These are phyloP conservation scores for Aphanomyces invadans DNA, from an alignment of 352 stramenopile genomes.

Conservation along the genomic window DNA sequence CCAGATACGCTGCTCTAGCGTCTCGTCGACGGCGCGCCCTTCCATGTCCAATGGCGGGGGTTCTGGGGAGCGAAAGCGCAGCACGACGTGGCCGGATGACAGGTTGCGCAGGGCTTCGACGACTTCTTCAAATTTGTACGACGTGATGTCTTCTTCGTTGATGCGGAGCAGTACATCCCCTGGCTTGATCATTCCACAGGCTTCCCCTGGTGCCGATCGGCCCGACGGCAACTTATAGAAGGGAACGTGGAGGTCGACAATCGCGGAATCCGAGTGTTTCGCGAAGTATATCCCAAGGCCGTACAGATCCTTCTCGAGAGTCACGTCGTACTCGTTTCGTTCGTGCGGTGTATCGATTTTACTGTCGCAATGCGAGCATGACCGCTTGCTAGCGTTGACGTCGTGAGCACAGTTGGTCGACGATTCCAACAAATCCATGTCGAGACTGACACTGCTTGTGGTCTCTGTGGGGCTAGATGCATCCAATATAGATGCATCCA, in stretches of 20 bases:
- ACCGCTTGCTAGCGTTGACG: not conserved
- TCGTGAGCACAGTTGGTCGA: not conserved
- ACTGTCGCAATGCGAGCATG: too few relatives aligned
- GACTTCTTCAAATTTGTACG: slow-evolving; percentile 36
- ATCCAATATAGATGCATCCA: not conserved
- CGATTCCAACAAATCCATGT: slow-evolving; percentile 8
- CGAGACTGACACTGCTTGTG: not conserved
- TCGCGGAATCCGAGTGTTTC: slow-evolving; percentile 28
- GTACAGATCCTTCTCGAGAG: slow-evolving; percentile 46
- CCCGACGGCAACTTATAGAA: slow-evolving; percentile 63
- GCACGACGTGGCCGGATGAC: slow-evolving; percentile 30
- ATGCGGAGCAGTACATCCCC: slow-evolving; percentile 46
- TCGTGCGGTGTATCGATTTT: too few relatives aligned
- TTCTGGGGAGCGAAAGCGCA: slow-evolving; percentile 26
- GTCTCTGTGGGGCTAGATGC: not conserved
- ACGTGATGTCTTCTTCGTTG: slow-evolving; percentile 33
- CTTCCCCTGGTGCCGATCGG: slow-evolving; percentile 45
- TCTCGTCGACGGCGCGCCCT: slow-evolving; percentile 29
- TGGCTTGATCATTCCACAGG: slow-evolving; percentile 38
- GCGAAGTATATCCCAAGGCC: slow-evolving; percentile 72
- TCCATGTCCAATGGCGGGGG: not conserved
- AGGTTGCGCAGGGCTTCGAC: slow-evolving; percentile 58
- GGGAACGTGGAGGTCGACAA: slow-evolving; percentile 48
- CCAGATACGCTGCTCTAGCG: slow-evolving; percentile 27
- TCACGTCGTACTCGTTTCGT: slow-evolving; percentile 34